These are phyloP conservation scores for Cryptosporidium baileyi DNA, from an alignment of 169 alveolate genomes.

Conservation along the genomic window DNA sequence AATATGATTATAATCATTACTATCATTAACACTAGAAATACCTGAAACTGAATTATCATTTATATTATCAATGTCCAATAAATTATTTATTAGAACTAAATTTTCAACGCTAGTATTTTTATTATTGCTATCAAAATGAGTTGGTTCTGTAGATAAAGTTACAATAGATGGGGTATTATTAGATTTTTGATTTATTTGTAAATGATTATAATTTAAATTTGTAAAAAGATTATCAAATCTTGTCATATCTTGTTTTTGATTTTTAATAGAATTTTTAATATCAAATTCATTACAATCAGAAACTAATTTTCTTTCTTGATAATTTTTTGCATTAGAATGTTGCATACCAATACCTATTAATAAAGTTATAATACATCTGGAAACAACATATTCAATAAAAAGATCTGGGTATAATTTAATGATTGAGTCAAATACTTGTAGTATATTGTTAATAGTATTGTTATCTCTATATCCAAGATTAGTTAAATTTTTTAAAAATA, in stretches of 20 bases:
- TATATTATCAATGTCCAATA: background rate
- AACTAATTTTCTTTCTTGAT: no score
- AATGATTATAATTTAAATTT: no score
- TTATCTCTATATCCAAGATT: background rate
- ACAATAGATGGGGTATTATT: no score
- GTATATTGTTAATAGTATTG: background rate
- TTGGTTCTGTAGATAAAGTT: no score
- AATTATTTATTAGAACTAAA: no score
- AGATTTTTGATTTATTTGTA: no score
- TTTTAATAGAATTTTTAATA: no score
- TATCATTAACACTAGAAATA: background rate
- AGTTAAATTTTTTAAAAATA: background rate
- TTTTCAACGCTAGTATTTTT: background rate
- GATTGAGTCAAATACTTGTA: background rate
- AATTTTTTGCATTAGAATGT: background rate
- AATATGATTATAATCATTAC: background rate
- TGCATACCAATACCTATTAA: constrained; percentile 36
- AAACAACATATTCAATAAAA: constrained; percentile 26
- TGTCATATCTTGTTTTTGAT: no score
- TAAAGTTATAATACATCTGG: constrained; percentile 30
- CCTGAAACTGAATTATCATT: background rate
- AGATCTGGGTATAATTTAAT: background rate
- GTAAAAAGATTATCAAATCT: no score
- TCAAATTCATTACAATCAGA: no score
- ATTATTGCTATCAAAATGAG: background rate